Evolutionary conservation across 2,329 filamentous ascomycete species (phyloP).

Genomic region (Huntiella decipiens): DNA sequence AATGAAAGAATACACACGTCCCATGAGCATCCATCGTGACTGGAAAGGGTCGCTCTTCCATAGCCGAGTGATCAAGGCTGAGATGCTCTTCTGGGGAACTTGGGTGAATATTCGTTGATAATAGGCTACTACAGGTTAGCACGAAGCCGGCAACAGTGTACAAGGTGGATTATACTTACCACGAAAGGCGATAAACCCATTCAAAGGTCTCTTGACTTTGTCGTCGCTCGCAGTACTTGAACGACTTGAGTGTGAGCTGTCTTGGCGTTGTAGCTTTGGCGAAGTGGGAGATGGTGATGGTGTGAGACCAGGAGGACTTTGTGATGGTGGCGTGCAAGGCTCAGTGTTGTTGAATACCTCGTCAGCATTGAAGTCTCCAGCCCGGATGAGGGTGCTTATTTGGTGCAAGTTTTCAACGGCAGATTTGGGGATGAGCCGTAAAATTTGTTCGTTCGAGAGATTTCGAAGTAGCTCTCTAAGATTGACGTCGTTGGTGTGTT

Average conservation of each 20-base stretch:
- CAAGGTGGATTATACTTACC: constrained; percentile 13
- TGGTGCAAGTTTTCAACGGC: constrained; percentile 4
- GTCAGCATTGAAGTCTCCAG: not conserved
- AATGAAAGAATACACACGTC: constrained; percentile 34
- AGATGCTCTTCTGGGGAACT: constrained; percentile 32
- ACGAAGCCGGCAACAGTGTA: not conserved
- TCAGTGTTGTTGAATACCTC: not conserved
- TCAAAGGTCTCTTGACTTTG: constrained; percentile 10
- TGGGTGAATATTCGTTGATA: constrained; percentile 27
- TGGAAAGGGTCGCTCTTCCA: constrained; percentile 32
- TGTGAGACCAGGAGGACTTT: not conserved
- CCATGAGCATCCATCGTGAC: constrained; percentile 31
- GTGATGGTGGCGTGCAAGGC: not conserved
- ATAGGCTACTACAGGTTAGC: constrained; percentile 20
- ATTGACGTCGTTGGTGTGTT: not conserved
- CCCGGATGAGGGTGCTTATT: constrained; percentile 1
- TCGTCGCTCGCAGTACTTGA: not conserved
- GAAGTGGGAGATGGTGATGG: not conserved
- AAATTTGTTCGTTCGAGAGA: not conserved
- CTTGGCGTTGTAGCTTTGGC: not conserved
- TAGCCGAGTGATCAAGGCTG: constrained; percentile 26
- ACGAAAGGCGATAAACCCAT: constrained; percentile 19
- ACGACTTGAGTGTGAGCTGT: not conserved
- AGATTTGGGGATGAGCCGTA: constrained; percentile 5
- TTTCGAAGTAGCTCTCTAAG: constrained; percentile 3